These are phyloP conservation scores for Backusella macrospora DNA, from an alignment of 192 early-diverging fungal genomes.

Conservation along the genomic window DNA sequence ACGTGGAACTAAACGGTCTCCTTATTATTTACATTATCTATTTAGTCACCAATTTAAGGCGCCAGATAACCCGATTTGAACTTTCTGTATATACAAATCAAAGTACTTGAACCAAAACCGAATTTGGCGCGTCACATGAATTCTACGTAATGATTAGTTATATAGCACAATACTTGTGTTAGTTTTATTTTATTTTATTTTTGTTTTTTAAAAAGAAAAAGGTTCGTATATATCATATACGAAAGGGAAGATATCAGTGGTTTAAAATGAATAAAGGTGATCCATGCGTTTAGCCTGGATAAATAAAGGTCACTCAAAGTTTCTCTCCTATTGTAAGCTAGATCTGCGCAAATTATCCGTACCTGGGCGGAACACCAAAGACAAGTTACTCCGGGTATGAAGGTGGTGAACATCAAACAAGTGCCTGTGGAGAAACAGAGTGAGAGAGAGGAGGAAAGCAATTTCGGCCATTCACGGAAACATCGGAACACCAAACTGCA, in stretches of 20 bases:
- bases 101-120: conserved; percentile 6
- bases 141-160: conserved; percentile 7
- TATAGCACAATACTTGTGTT: background rate
- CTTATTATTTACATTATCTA: background rate
- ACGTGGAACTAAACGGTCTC: background rate
- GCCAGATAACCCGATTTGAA: background rate
- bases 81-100: background rate
- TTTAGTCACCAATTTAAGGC: background rate
- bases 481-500: conserved; percentile 23
- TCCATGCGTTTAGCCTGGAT: background rate
- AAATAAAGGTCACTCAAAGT: background rate
- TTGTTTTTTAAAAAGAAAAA: background rate
- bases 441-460: background rate
- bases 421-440: background rate
- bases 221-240: background rate
- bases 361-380: conserved; percentile 9
- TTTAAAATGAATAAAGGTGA: background rate
- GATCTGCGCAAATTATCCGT: background rate
- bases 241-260: background rate
- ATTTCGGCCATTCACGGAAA: conserved; percentile 27
- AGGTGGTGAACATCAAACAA: background rate
- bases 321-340: background rate
- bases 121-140: conserved; percentile 5
- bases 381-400: background rate
- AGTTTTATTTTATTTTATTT: background rate